Evolutionary conservation across 257 asterid genomes (phyloP), one percentile per base, ranked within the genome.

Genomic region (Nicotiana tomentosiformis): DNA sequence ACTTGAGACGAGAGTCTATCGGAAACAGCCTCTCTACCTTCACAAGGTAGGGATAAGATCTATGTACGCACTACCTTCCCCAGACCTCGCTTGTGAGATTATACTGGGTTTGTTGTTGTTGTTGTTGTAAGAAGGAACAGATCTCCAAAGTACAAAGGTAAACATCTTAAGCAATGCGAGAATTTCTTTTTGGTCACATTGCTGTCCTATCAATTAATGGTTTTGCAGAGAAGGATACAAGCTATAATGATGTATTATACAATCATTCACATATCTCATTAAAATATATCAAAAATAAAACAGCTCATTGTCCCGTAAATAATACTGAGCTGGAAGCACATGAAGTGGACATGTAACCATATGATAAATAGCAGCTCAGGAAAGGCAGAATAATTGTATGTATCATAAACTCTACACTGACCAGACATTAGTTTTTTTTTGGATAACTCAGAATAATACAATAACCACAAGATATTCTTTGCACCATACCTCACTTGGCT

Each of bases 401-500:
- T 51, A 49, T 29, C 10, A 76, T 76, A 76, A 76, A 76, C 64
- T 18, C 64, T 76, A 51, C 65, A 16, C 65, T 51, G 46, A 76
- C 79, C 79, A 72, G 61, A 49, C 46, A 51, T 76, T 8, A 43
- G 4, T 49, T 20, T 26, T 20, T 26, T 51, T 29, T 51, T 51
- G 64, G 65, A 29, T n/a, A 76, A 74, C 29, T 51, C n/a, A 76
- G 46, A 29, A 32, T 29, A 76, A 51, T 76, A 26, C 65, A 76
- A 29, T 29, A 62, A 29, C 43, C 0, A 53, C 64, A 76, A 53
- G 7, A 32, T 76, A 76, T 60, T 53, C 16, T 51, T 29, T 76
- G 64, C 80, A 76, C 33, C 20, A 64, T 88, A 95, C 99, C 97
- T 92, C 97, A 76, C 93, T 90, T 81, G 99, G 99, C 82, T 97